These are phyloP conservation scores for Umbellularia californica DNA, from an alignment of 164 flowering plant species.

Conservation along the genomic window DNA sequence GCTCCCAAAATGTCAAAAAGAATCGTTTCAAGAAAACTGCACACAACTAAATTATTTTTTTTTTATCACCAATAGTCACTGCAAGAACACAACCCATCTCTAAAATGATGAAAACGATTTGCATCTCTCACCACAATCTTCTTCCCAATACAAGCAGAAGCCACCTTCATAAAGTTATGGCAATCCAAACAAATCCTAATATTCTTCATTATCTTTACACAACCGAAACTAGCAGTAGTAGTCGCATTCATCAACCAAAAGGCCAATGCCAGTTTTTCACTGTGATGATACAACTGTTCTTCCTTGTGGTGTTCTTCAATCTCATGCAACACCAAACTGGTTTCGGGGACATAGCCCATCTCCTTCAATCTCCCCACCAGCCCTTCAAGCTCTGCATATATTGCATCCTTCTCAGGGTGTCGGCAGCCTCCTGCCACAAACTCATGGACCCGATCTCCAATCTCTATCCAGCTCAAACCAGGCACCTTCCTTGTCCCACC, in stretches of 20 bases:
- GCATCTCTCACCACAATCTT: conserved; percentile 75
- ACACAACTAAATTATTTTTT: background rate
- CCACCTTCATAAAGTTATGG: conserved; percentile 71
- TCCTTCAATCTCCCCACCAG: conserved; percentile 41
- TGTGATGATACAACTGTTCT: conserved; percentile 59
- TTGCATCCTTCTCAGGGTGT: conserved; percentile 43
- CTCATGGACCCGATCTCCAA: conserved; percentile 55
- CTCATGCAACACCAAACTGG: conserved; percentile 49
- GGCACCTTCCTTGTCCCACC: conserved; percentile 59
- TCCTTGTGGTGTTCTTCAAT: conserved; percentile 67
- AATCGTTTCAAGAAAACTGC: background rate
- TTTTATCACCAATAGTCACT: conserved; percentile 62
- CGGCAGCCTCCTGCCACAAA: conserved; percentile 66
- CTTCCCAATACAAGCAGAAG: conserved; percentile 43
- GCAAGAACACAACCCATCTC: conserved; percentile 59
- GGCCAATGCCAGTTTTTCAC: conserved; percentile 79
- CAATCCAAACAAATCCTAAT: conserved; percentile 71
- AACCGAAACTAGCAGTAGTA: conserved; percentile 1
- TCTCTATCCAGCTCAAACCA: conserved; percentile 81
- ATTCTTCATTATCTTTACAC: conserved; percentile 63
- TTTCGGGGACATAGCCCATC: conserved; percentile 66
- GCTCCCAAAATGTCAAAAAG: background rate
- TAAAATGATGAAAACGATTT: conserved; percentile 72
- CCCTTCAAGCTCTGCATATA: conserved; percentile 32
- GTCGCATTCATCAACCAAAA: conserved; percentile 40